Evolutionary conservation across 2,329 filamentous ascomycete species (phyloP), one percentile per base, ranked within the genome.

Genomic region (Phyllosticta citriasiana): DNA sequence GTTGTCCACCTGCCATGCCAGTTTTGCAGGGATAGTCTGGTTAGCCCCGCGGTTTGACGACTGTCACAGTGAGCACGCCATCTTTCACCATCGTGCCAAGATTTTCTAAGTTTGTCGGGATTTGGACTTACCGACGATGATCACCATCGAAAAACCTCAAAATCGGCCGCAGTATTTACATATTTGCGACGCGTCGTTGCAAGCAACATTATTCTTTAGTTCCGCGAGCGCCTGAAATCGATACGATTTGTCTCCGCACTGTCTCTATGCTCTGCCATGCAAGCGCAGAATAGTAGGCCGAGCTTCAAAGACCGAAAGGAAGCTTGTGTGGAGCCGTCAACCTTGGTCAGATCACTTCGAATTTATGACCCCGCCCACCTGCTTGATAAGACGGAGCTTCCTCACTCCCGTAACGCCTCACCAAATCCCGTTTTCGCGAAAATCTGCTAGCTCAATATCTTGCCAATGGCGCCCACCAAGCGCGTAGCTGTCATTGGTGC

Each of bases 401-500:
- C n/a, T 47, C 3, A 7, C 2, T n/a, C 40, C 6, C n/a, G 7
- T 4, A n/a, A 6, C 7, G 2, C 1, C 4, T 4, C 40, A n/a
- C 14, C 3, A n/a, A 3, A 4, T 47, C 4, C 16, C 40, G n/a
- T 7, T 47, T 19, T n/a, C 14, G 40, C 40, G n/a, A n/a, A 7
- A 2, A 6, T n/a, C 40, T 47, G 16, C n/a, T 2, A 47, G 40
- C 14, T 16, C 40, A 47, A 6, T n/a, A 16, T 6, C 7, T 47
- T 10, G 33, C 24, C 10, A 33, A 60, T 60, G 58, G 53, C 40
- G 8, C 53, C 40, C 40, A 53, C 26, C 6, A 60, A 33, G 33
- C 50, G 55, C n/a, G 51, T 87, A 12, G 84, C 84, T 19, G 78
- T 87, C 5, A 83, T 87, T 65, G 84, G 84, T 6, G 78, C 82